Evolutionary conservation across 2,329 filamentous ascomycete genomes (phyloP).

Genomic region (Hypomyces perniciosus): DNA sequence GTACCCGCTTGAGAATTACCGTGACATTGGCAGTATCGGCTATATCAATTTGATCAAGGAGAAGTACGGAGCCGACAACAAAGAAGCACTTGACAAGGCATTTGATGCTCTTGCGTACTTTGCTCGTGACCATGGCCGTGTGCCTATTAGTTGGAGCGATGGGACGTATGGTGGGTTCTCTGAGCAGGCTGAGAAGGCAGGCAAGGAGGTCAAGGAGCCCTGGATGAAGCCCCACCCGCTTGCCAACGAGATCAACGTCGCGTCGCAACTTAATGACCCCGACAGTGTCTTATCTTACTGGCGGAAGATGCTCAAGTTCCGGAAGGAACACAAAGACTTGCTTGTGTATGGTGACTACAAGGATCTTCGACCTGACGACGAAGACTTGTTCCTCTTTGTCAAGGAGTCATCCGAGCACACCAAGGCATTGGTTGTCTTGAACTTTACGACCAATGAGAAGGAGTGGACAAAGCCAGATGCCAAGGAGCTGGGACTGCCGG

Average conservation of each 20-base stretch:
- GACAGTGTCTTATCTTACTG: conserved; percentile 30
- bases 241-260: conserved; percentile 46
- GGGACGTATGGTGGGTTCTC: conserved; percentile 29
- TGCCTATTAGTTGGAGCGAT: conserved; percentile 59
- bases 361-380: conserved; percentile 19
- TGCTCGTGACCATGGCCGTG: conserved; percentile 57
- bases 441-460: conserved; percentile 28
- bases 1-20: conserved; percentile 51
- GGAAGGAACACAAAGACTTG: conserved; percentile 27
- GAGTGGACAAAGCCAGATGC: conserved; percentile 15
- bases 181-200: conserved; percentile 28
- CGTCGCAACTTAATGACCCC: conserved; percentile 40
- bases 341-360: conserved; percentile 31
- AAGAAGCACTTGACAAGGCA: conserved; percentile 30
- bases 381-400: conserved; percentile 23
- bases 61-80: conserved; percentile 16
- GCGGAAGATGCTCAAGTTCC: conserved; percentile 25
- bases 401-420: conserved; percentile 23
- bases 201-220: conserved; percentile 21
- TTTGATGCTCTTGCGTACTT: conserved; percentile 28
- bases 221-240: conserved; percentile 31
- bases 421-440: conserved; percentile 25
- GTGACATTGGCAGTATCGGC: conserved; percentile 44
- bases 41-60: conserved; percentile 28
- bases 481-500: conserved; percentile 20